Base-by-base conservation (phyloP, 225 moss, liverwort and hornwort species). In the Polytrichum formosum region DNA sequence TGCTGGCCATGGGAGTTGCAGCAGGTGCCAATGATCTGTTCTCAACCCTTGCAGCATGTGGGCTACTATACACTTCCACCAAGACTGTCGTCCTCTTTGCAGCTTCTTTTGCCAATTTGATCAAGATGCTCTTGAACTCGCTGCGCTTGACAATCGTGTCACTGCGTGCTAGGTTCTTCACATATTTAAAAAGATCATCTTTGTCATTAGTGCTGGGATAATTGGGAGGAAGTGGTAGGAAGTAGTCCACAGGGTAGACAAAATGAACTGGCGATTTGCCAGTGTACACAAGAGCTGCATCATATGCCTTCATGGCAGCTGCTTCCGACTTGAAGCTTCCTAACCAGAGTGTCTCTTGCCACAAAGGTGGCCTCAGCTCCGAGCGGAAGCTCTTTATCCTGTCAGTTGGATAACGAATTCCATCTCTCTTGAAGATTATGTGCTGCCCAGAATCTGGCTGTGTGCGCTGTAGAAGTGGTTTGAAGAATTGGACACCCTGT, bases 241-340 rank as follows among this genome's bases (percentile, higher is more conserved):
- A 70, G 33, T 70, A 62, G 70, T 46, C 20, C 6, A 28, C 10
- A 5, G 70, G 70, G 33, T 70, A 70, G 6, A 62, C 35, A 2
- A 70, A 70, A 26, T 70, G 61, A 33, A 60, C 21, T 30, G 70
- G 70, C 1, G 17, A 35, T 35, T 70, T 70, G 21, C 70, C 70
- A 6, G 70, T 70, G 33, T 70, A 70, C 17, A 61, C 61, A 5
- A 70, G 61, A 6, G 35, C 70, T 60, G 70, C 70, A 35, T 70
- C 70, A 18, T 27, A 70, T 13, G 70, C 70, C 37, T 46, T 70
- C 61, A 60, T 70, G 60, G 28, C 56, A 53, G 70, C 70, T 35
- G 37, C 61, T 70, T 70, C 70, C 1, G 70, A 70, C 56, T 70
- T 56, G 25, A 70, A 70, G 60, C 70, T 70, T 60, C 70, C 70